Base-by-base conservation (phyloP, 2,329 filamentous ascomycete species). In the Echinosphaeria canescens region DNA sequence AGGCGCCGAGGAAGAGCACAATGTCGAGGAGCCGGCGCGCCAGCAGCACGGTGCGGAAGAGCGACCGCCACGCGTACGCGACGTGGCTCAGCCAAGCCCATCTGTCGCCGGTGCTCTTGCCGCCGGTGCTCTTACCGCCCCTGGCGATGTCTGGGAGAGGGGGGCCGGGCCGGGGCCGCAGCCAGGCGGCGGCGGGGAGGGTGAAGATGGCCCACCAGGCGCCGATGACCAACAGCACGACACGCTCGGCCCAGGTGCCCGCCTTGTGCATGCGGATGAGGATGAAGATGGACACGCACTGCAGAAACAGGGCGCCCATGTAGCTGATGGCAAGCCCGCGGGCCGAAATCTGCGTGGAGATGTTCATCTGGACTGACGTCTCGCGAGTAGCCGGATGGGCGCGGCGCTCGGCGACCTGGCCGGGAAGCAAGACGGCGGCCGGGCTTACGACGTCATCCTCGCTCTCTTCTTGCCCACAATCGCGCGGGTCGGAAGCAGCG, bases 261-360 rank as follows among this genome's bases (percentile, higher is more conserved):
- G 78, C 76, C 32, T 80, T 84, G 20, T 68, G 62, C 43, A 79
- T 67, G 3, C 56, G 50, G 22, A 82, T 58, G 3, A 95, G 62
- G 22, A 93, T 63, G 26, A 78, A 49, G 32, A 95, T 85, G 27
- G 75, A 72, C 3, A 81, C 43, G 32, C 79, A 75, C 45, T 95
- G 88, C 9, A 95, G 57, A 30, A 90, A 66, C 1, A 95, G 59
- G 0, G 79, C 81, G 1, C 82, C 82, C 20, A 75, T 69, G 43
- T 98, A 98, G 10, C 88, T 88, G 33, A 92, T 91, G 1, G 84
- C 85, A 28, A 95, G 85, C 9, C 88, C 88, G 39, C 75, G 76
- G 3, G 84, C 80, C 1, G 85, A 95, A 34, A 98, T 90, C 37
- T 75, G 71, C 2, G 84, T 92, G 1, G 84, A 92, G 6, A 95